Evolutionary conservation across 1,139 yeast genomes (phyloP).

Genomic region (Diutina scorzettiae): DNA sequence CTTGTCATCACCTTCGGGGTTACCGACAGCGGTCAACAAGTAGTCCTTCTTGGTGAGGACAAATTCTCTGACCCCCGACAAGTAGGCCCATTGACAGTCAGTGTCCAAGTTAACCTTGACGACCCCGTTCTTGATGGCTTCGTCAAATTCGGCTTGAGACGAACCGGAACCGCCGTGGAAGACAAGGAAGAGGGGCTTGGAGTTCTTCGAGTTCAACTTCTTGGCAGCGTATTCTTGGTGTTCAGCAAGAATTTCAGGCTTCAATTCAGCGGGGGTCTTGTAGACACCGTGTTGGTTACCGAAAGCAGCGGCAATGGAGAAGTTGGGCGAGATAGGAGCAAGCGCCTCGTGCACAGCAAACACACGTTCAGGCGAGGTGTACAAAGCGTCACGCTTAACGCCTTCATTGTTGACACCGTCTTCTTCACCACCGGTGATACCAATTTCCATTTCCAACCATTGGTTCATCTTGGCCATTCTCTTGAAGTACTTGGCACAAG

Average conservation of each 20-base stretch:
- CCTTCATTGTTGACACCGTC: slow-evolving; percentile 99
- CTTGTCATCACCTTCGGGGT: slow-evolving; percentile 98
- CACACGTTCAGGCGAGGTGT: slow-evolving; percentile 95
- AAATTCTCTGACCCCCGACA: slow-evolving; percentile 94
- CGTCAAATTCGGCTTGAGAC: slow-evolving; percentile 78
- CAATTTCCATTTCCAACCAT: slow-evolving; percentile 99
- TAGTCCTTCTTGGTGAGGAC: slow-evolving; percentile 93
- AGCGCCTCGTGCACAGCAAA: slow-evolving; percentile 84
- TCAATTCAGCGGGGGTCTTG: slow-evolving; percentile 93
- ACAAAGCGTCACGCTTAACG: slow-evolving; percentile 76
- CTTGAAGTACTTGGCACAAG: slow-evolving; percentile 89
- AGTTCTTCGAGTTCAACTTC: slow-evolving; percentile 39
- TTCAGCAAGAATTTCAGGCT: slow-evolving; percentile 88
- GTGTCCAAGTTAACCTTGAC: slow-evolving; percentile 99
- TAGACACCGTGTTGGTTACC: slow-evolving; percentile 99
- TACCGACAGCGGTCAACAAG: slow-evolving; percentile 80
- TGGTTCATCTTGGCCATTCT: slow-evolving; percentile 92
- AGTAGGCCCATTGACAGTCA: slow-evolving; percentile 97
- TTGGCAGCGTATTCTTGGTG: slow-evolving; percentile 82
- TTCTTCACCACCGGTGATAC: slow-evolving; percentile 99
- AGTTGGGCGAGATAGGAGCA: slow-evolving; percentile 88
- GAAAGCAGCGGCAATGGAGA: slow-evolving; percentile 98
- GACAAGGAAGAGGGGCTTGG: slow-evolving; percentile 86
- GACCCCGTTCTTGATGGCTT: slow-evolving; percentile 87
- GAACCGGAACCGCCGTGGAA: slow-evolving; percentile 99